Conservation (phyloP, 2,329 filamentous ascomycete species). For the Lachnellula willkommii region DNA sequence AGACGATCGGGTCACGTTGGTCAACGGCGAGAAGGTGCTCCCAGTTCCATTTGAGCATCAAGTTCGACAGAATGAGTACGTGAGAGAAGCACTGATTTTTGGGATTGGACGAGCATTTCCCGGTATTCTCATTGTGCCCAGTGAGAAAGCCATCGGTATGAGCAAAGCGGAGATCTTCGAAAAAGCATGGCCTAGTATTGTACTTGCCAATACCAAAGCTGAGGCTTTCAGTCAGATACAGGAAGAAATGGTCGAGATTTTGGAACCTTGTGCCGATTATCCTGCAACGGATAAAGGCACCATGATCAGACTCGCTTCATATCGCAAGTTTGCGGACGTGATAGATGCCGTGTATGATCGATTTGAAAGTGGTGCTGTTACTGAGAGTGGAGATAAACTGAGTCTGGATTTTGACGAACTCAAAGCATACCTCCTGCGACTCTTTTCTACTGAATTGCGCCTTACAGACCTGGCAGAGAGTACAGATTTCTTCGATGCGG, state of each 20-base stretch:
- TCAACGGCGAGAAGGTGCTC: constrained; percentile 44
- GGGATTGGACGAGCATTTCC: constrained; percentile 47
- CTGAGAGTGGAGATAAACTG: constrained; percentile 7
- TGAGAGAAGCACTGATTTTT: constrained; percentile 53
- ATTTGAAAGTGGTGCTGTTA: constrained; percentile 20
- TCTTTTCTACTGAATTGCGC: constrained; percentile 2
- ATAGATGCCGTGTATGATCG: constrained; percentile 38
- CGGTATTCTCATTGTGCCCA: constrained; percentile 48
- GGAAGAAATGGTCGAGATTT: constrained; percentile 45
- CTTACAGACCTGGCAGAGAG: constrained; percentile 11
- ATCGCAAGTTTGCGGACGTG: constrained; percentile 37
- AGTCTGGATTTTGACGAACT: constrained; percentile 27
- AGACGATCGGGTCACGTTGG: constrained; percentile 40
- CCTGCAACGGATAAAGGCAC: constrained; percentile 49
- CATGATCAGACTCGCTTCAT: constrained; percentile 46
- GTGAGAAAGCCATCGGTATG: constrained; percentile 37
- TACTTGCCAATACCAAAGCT: constrained; percentile 43
- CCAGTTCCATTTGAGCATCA: constrained; percentile 45
- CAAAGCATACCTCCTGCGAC: constrained; percentile 24
- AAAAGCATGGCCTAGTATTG: constrained; percentile 44
- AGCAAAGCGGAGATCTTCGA: constrained; percentile 41
- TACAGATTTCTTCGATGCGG: constrained; percentile 52
- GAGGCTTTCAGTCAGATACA: constrained; percentile 49
- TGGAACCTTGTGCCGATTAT: constrained; percentile 38
- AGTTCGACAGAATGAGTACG: constrained; percentile 45